Conservation (phyloP, 1,284 basidiomycete species). For the Boletus sp. region DNA sequence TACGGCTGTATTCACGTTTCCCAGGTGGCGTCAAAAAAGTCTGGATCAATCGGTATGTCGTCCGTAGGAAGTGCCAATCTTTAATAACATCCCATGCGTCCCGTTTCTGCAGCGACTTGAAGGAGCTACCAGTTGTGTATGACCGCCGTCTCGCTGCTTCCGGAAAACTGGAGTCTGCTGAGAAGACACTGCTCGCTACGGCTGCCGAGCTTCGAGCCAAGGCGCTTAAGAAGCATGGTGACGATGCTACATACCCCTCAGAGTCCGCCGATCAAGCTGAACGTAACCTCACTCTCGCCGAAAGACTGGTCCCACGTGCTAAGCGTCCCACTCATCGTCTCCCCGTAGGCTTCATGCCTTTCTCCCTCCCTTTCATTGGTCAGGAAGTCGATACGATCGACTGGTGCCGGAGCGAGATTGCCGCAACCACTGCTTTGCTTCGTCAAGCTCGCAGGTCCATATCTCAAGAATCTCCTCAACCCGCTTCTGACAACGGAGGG, state of each 20-base stretch:
- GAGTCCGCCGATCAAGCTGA: conserved; percentile 40
- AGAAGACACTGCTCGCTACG: conserved; percentile 70
- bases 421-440: conserved; percentile 47
- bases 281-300: conserved; percentile 40
- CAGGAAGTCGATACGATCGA: conserved; percentile 90
- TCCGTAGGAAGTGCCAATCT: neutral
- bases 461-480: conserved; percentile 14
- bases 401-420: conserved; percentile 78
- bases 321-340: conserved; percentile 83
- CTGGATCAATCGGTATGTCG: conserved; percentile 76
- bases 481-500: conserved; percentile 20
- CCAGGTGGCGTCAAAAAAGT: conserved; percentile 85
- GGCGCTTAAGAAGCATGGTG: conserved; percentile 40
- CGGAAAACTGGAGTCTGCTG: conserved; percentile 81
- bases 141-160: conserved; percentile 74
- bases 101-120: conserved; percentile 51
- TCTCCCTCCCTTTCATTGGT: conserved; percentile 62
- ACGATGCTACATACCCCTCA: conserved; percentile 11
- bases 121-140: conserved; percentile 80
- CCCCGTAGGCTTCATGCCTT: conserved; percentile 49
- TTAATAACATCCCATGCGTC: neutral
- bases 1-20: conserved; percentile 64
- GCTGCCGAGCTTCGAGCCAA: conserved; percentile 65
- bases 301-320: conserved; percentile 59
- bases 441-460: conserved; percentile 45